Conservation (phyloP, 2,329 filamentous ascomycete genomes). For the Cladosporium halotolerans region DNA sequence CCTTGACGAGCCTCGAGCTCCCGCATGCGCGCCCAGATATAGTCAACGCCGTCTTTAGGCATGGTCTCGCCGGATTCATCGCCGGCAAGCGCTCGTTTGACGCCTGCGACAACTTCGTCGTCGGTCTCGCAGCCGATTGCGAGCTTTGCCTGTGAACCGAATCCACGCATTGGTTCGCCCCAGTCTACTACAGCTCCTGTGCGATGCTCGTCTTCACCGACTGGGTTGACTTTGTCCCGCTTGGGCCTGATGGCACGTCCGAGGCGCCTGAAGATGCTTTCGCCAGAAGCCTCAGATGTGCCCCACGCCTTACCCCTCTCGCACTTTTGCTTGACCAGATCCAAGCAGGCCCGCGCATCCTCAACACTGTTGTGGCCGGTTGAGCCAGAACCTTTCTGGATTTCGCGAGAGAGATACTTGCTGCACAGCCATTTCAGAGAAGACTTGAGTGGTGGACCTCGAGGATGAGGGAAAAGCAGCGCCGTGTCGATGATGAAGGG, state of each 20-base stretch:
- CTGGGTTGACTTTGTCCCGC: conserved; percentile 33
- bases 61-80: conserved; percentile 35
- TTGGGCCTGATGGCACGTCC: conserved; percentile 38
- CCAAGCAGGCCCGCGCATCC: conserved; percentile 83
- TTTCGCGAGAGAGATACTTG: conserved; percentile 78
- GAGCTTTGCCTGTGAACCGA: conserved; percentile 51
- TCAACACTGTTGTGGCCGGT: conserved; percentile 87
- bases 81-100: conserved; percentile 48
- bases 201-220: conserved; percentile 42
- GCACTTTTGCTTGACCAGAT: conserved; percentile 91
- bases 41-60: conserved; percentile 50
- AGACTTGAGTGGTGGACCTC: conserved; percentile 82
- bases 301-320: conserved; percentile 88
- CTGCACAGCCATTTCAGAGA: conserved; percentile 83
- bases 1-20: conserved; percentile 55
- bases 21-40: conserved; percentile 57
- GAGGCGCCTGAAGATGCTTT: conserved; percentile 85
- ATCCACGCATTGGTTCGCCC: conserved; percentile 66
- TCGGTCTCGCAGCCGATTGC: conserved; percentile 54
- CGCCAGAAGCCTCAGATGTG: conserved; percentile 67
- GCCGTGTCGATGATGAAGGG: conserved; percentile 92
- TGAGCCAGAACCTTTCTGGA: conserved; percentile 69
- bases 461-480: conserved; percentile 81
- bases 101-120: conserved; percentile 50
- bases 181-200: conserved; percentile 79